Percentiles rank a stretch among this genome's conserved stretches.
Conservation (phyloP, 208 protist genomes). For the Tritrichomonas musculus region DNA sequence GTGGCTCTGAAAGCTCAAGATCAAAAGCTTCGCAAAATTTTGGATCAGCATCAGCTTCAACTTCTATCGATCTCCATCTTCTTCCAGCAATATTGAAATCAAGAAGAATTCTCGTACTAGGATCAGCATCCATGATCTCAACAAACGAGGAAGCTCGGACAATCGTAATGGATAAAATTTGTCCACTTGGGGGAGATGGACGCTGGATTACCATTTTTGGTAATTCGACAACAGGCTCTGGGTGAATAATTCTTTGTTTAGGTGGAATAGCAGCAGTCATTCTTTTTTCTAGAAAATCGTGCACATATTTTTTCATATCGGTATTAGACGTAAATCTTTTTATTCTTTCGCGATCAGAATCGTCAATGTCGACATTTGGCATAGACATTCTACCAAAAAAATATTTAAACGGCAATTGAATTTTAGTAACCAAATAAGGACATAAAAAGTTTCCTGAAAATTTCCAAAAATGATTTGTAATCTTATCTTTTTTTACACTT, state of each 20-base stretch:
- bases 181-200: neutral
- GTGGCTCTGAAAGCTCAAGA: neutral
- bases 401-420: too few relatives aligned
- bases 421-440: too few relatives aligned
- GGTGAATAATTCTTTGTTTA: too few relatives aligned
- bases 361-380: neutral
- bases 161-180: neutral
- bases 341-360: neutral
- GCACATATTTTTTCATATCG: slow-evolving; percentile 15
- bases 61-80: neutral
- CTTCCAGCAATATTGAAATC: slow-evolving; percentile 16
- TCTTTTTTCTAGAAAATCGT: slow-evolving; percentile 10
- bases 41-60: slow-evolving; percentile 16
- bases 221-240: neutral
- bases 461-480: too few relatives aligned
- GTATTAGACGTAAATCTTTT: neutral
- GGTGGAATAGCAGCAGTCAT: neutral
- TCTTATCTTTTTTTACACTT: too few relatives aligned
- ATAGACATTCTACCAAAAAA: neutral
- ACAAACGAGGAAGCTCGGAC: neutral
- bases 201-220: neutral
- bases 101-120: neutral
- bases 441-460: too few relatives aligned
- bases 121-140: neutral
- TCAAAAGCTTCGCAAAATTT: neutral